Evolutionary conservation across 2,329 filamentous ascomycete genomes (phyloP), one percentile per base, ranked within the genome.

Genomic region (Cryphonectria parasitica): DNA sequence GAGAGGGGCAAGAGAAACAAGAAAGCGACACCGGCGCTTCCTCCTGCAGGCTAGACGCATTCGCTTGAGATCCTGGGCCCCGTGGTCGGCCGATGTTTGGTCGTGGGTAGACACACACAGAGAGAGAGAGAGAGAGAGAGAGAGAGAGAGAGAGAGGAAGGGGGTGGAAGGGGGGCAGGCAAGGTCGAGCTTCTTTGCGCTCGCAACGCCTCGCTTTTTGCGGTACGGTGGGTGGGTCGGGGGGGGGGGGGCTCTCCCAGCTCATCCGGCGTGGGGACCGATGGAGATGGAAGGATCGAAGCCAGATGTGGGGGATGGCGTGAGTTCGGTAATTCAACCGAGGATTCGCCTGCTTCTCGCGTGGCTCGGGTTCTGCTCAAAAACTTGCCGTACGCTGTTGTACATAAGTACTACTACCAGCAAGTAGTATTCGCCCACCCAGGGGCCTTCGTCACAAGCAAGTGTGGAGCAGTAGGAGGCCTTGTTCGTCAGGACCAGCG

Each of bases 261-360:
- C 54, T 58, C 54, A 58, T 58, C 45, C 54, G 54, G 25, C 54
- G 54, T 58, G 54, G 54, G 28, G 54, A 58, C 25, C 13, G 54
- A 31, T 58, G 54, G 54, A 19, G 11, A 58, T 31, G 25, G 54
- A 58, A 34, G 54, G 54, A 58, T 58, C 54, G 54, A 25, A 31
- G 25, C 28, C 25, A 58, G 54, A 17, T 58, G 54, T 58, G 54
- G 54, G 54, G n/a, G 54, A 17, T 58, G 54, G 54, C 54, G 54
- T 58, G 54, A 58, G 54, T 58, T 56, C 52, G 52, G 52, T 56
- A 56, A 28, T 56, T 58, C 54, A 58, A 58, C 54, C 54, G 54
- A 58, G 25, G 54, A 58, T 31, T 58, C 54, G 25, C 54, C 54
- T 58, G 54, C 25, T 25, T 25, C 52, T 28, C 52, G 52, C 52